Evolutionary conservation across 2,329 filamentous ascomycete species (phyloP).

Genomic region (Cytospora paraplurivora): DNA sequence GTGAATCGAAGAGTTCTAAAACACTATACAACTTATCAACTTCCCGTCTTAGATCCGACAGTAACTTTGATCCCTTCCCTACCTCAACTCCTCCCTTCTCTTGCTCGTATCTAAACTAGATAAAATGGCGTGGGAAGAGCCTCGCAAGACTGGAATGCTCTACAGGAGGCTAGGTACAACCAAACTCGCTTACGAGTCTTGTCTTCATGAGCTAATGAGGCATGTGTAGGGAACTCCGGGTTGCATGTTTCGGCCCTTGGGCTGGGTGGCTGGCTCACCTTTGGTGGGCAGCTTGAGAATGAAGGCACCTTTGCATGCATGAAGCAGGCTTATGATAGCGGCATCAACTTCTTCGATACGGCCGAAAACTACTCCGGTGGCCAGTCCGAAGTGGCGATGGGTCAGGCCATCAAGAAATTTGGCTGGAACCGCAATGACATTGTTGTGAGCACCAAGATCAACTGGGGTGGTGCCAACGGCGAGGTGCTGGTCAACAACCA

Average conservation of each 20-base stretch:
- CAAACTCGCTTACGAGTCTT: neutral
- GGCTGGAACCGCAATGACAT: constrained; percentile 64
- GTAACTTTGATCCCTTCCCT: neutral
- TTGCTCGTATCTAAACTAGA: neutral
- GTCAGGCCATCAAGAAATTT: constrained; percentile 61
- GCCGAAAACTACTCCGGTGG: constrained; percentile 63
- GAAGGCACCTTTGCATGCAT: constrained; percentile 62
- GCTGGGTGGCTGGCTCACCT: constrained; percentile 70
- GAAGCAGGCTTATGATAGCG: constrained; percentile 62
- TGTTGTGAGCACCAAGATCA: constrained; percentile 64
- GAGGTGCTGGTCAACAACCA: constrained; percentile 63
- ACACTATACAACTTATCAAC: neutral
- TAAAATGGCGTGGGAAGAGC: constrained; percentile 47
- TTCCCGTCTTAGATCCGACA: neutral
- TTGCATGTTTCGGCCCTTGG: constrained; percentile 75
- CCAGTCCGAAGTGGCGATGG: constrained; percentile 66
- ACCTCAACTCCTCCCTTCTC: neutral
- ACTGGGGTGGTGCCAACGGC: constrained; percentile 65
- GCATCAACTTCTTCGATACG: constrained; percentile 66
- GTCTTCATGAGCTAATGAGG: constrained; percentile 3
- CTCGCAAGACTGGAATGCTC: constrained; percentile 47
- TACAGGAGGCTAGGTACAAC: constrained; percentile 40
- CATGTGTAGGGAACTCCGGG: constrained; percentile 51
- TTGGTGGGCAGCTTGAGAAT: constrained; percentile 38
- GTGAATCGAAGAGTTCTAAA: neutral